Conservation (phyloP, 106 monocot species). For the Phalaenopsis equestris region DNA sequence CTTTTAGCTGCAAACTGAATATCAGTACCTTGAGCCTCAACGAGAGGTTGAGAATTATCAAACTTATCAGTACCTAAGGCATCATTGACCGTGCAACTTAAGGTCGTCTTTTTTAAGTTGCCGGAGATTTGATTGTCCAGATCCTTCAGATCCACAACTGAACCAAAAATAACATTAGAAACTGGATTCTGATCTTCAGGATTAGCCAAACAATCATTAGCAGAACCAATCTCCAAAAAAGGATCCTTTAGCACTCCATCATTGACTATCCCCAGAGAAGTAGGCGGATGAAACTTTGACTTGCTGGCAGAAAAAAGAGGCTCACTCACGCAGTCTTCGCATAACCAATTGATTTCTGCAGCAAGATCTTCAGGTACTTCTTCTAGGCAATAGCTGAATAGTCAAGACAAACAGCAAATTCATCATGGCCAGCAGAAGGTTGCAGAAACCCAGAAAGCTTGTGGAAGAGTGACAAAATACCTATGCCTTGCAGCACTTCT, state of each 20-base stretch:
- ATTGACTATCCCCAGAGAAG: too few relatives aligned
- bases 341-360: conserved; percentile 5
- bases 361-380: neutral
- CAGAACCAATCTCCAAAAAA: neutral
- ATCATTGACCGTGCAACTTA: neutral
- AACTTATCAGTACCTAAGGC: neutral
- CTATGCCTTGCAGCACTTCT: conserved; percentile 4
- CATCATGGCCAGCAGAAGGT: conserved; percentile 43
- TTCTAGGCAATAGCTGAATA: conserved; percentile 1
- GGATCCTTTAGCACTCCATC: neutral
- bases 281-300: neutral
- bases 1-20: neutral
- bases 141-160: neutral
- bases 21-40: neutral
- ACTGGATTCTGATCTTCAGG: neutral
- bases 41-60: neutral
- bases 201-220: neutral
- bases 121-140: neutral
- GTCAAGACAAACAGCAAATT: conserved; percentile 36
- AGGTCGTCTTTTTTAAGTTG: neutral
- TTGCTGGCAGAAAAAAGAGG: neutral
- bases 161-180: neutral
- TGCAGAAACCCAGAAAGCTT: neutral
- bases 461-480: neutral
- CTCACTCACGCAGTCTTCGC: neutral